Conservation (phyloP, 2,329 filamentous ascomycete genomes). For the Aspergillus japonicus region DNA sequence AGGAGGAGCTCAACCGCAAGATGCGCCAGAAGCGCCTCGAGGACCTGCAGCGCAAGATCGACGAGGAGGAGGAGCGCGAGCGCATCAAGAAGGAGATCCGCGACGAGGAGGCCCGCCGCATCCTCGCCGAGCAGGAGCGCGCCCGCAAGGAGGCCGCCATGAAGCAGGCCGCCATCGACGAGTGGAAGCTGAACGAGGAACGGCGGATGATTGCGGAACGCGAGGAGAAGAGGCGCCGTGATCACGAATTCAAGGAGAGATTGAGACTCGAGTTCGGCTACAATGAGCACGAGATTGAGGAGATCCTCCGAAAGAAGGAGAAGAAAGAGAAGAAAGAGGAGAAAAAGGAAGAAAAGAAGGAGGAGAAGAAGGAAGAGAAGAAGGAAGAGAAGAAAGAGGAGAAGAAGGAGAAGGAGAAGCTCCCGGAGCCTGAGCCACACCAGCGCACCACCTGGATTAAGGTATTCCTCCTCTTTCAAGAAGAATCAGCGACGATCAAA, state of each 20-base stretch:
- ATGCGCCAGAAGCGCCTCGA: constrained; percentile 31
- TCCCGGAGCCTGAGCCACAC: constrained; percentile 13
- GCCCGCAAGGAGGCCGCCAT: constrained; percentile 32
- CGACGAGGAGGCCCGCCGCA: constrained; percentile 48
- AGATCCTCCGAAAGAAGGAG: constrained; percentile 39
- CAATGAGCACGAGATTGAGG: constrained; percentile 44
- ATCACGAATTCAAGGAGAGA: constrained; percentile 37
- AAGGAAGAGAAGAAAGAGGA: constrained; percentile 31
- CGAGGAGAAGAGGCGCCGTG: constrained; percentile 31
- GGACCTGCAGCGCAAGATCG: constrained; percentile 34
- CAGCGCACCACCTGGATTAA: constrained; percentile 44
- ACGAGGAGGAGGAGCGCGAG: constrained; percentile 49
- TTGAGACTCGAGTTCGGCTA: constrained; percentile 42
- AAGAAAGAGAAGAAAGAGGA: constrained; percentile 39
- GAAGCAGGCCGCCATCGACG: constrained; percentile 44
- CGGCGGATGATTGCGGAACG: constrained; percentile 30
- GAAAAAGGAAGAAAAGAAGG: constrained; percentile 31
- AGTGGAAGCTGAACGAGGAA: constrained; percentile 37
- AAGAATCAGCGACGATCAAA: not conserved
- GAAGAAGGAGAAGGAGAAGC: constrained; percentile 13
- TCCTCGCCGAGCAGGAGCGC: constrained; percentile 34
- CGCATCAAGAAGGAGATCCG: constrained; percentile 34
- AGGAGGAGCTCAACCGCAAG: constrained; percentile 33
- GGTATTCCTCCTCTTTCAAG: constrained; percentile 23
- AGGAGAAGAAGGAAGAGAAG: constrained; percentile 34